Conservation (phyloP, 2,329 filamentous ascomycete species). For the Kalmusia sp. region DNA sequence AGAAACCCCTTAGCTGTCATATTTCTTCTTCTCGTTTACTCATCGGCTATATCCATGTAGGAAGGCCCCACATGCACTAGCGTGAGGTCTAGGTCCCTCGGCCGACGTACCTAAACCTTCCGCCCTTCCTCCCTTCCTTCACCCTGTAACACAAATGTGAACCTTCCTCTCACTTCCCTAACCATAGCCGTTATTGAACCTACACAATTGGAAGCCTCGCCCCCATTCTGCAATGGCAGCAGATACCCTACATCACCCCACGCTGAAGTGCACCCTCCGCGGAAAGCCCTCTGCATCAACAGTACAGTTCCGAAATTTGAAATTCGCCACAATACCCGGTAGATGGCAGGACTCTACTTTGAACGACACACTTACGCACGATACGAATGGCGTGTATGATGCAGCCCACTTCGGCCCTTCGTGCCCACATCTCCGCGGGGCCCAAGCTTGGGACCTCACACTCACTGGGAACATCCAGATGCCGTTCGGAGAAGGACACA, state of each 20-base stretch:
- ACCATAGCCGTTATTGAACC: no score
- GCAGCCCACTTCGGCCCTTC: conserved; percentile 46
- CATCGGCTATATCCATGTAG: neutral
- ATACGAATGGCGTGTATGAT: conserved; percentile 28
- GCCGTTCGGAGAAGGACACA: conserved; percentile 22
- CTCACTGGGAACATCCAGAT: conserved; percentile 28
- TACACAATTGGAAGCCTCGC: no score
- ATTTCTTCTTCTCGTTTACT: neutral
- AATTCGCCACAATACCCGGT: conserved; percentile 43
- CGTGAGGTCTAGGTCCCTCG: neutral
- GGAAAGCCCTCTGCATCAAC: conserved; percentile 25
- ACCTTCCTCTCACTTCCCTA: no score
- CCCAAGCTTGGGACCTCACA: conserved; percentile 35
- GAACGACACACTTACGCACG: conserved; percentile 11
- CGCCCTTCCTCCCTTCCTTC: neutral
- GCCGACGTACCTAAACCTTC: neutral
- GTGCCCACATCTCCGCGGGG: conserved; percentile 44
- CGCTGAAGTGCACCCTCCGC: conserved; percentile 22
- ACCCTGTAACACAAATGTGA: neutral
- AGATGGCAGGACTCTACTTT: conserved; percentile 41
- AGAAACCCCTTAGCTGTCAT: no score
- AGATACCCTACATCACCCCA: conserved; percentile 17
- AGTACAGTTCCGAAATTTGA: conserved; percentile 45
- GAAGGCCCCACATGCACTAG: conserved; percentile 3
- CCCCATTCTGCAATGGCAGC: conserved; percentile 1